Conservation (phyloP, 164 flowering plant species). For the Magnolia sinica region DNA sequence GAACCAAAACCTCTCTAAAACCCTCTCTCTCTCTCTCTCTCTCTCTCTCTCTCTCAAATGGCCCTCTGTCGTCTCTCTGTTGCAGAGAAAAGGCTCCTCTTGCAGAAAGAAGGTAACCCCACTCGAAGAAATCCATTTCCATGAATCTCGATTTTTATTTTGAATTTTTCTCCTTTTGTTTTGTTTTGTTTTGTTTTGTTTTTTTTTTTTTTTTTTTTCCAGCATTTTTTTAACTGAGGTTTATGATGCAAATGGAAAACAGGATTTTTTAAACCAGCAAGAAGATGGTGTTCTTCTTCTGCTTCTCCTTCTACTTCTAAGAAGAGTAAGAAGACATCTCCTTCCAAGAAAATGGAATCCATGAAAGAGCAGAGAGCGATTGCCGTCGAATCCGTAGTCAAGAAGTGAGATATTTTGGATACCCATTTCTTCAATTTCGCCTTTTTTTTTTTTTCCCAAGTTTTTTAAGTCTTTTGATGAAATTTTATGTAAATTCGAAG, state of each 20-base stretch:
- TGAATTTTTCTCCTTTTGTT: not conserved
- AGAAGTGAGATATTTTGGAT: conserved; percentile 11
- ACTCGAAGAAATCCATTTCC: not conserved
- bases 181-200: not conserved
- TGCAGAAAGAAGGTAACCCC: conserved; percentile 17
- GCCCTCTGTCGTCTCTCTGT: conserved; percentile 23
- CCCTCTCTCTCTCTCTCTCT: not conserved
- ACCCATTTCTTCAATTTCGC: not conserved
- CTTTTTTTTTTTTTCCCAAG: not conserved
- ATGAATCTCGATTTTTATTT: not conserved
- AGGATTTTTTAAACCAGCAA: conserved; percentile 11
- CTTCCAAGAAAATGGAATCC: conserved; percentile 14
- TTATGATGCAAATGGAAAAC: not conserved
- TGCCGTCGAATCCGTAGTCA: conserved; percentile 8
- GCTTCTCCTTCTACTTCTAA: not conserved
- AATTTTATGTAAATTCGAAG: not conserved
- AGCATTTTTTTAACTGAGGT: not conserved
- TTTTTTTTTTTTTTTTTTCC: not conserved
- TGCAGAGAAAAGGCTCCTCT: conserved; percentile 7
- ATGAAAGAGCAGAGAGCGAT: conserved; percentile 7
- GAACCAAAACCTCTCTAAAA: conserved; percentile 1
- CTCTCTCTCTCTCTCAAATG: conserved; percentile 7
- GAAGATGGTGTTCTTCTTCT: conserved; percentile 9
- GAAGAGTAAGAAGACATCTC: conserved; percentile 1
- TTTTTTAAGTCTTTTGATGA: too few species aligned